Conservation (phyloP, 1,284 basidiomycete genomes). For the Microbotryum lychnidis-dioicae region DNA sequence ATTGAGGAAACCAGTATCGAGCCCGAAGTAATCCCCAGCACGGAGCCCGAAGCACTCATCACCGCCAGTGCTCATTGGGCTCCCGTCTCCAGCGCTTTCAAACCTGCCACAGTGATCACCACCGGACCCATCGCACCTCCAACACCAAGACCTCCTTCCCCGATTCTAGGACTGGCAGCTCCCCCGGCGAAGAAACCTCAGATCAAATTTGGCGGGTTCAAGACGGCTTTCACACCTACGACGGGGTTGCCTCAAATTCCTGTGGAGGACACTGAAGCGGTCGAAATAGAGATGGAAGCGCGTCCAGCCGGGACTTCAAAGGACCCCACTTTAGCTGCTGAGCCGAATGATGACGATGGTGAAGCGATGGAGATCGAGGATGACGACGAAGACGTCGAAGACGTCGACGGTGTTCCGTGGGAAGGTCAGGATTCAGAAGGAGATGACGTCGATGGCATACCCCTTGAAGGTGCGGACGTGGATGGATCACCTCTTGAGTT, state of each 20-base stretch:
- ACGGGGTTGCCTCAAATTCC: constrained; percentile 12
- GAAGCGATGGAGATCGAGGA: constrained; percentile 9
- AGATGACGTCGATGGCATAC: not conserved
- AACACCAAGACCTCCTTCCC: not conserved
- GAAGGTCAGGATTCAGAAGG: not conserved
- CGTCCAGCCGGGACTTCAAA: not conserved
- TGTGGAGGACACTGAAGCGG: not conserved
- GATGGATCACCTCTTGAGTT: constrained; percentile 5
- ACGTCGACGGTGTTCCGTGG: constrained; percentile 31
- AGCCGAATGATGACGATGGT: constrained; percentile 21
- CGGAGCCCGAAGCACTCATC: not conserved
- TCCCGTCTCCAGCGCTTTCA: not conserved
- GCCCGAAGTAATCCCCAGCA: constrained; percentile 3
- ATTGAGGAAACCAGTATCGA: not conserved
- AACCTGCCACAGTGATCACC: not conserved
- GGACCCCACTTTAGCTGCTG: not conserved
- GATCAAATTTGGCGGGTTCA: constrained; percentile 8
- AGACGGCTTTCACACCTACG: constrained; percentile 24
- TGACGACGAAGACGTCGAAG: constrained; percentile 34
- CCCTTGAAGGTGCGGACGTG: not conserved
- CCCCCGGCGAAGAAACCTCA: not conserved
- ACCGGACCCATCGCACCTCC: too few relatives aligned
- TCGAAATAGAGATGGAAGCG: not conserved
- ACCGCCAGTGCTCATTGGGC: not conserved
- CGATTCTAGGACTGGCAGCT: not conserved